phyloP scores from a whole-genome alignment of 2,329 filamentous ascomycete species.

The Botryotinia convoluta region DNA sequence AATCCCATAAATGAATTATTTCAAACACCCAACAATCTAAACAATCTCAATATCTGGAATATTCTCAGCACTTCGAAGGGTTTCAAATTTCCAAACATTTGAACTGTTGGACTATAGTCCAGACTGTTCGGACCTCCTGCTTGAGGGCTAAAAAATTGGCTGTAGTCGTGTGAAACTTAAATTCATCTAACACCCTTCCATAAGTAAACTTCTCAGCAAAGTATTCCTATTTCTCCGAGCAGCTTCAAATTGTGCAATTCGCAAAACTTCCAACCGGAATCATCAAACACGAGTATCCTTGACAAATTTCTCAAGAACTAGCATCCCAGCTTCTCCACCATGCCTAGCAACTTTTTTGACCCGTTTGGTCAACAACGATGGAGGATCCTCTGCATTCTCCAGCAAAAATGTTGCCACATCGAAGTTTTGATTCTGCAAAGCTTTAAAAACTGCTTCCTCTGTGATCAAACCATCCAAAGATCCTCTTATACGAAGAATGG shows the following conservation, averaged over 20 bases:
- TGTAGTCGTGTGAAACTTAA: not conserved
- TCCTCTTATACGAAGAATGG: not conserved
- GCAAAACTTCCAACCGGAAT: not conserved
- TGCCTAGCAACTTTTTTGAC: too few species aligned
- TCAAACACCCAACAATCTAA: not conserved
- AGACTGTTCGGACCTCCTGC: not conserved
- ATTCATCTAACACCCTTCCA: not conserved
- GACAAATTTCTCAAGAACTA: not conserved
- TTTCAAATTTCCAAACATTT: fast-evolving
- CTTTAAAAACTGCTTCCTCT: not conserved
- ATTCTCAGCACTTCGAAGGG: not conserved
- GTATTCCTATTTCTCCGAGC: fast-evolving
- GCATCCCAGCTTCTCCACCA: not conserved
- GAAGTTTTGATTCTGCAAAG: not conserved
- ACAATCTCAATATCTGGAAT: not conserved
- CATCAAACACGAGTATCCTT: not conserved
- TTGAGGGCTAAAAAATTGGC: not conserved
- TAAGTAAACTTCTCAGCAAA: not conserved
- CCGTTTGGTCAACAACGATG: not conserved
- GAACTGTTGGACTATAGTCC: not conserved
- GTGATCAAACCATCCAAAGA: not conserved
- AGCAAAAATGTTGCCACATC: not conserved
- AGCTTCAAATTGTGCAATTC: not conserved
- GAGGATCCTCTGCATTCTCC: not conserved
- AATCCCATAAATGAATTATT: not conserved